Percentiles rank a stretch among this genome's conserved stretches.
Evolutionary conservation across 2,329 filamentous ascomycete species (phyloP).

Genomic region (Diaporthe ampelina): DNA sequence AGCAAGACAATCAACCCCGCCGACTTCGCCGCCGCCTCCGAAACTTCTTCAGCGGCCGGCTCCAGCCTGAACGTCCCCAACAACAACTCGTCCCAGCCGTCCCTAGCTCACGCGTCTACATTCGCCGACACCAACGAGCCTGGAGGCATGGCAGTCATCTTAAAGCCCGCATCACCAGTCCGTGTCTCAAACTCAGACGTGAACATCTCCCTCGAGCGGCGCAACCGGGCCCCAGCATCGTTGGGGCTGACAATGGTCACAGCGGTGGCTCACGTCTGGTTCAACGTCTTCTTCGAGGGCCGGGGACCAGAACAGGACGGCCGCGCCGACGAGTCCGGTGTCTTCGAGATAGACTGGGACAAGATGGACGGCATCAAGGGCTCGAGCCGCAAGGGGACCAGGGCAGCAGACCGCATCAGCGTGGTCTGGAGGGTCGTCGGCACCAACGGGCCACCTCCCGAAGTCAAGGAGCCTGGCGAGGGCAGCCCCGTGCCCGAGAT

Average conservation of each 20-base stretch:
- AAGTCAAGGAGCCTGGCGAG: constrained; percentile 75
- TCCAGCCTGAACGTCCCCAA: constrained; percentile 38
- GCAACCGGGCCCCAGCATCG: constrained; percentile 82
- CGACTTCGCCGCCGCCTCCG: constrained; percentile 35
- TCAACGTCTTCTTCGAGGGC: constrained; percentile 95
- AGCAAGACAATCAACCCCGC: constrained; percentile 50
- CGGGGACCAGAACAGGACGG: constrained; percentile 78
- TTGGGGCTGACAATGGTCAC: constrained; percentile 93
- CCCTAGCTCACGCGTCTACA: constrained; percentile 29
- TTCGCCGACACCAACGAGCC: constrained; percentile 60
- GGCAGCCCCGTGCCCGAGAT: constrained; percentile 80
- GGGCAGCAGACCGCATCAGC: constrained; percentile 84
- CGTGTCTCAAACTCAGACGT: constrained; percentile 85
- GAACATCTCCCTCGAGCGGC: constrained; percentile 89
- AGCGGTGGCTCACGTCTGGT: constrained; percentile 95
- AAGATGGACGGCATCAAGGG: constrained; percentile 96
- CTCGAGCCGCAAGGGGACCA: constrained; percentile 83
- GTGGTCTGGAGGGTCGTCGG: constrained; percentile 81
- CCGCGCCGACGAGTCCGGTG: constrained; percentile 74
- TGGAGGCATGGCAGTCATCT: constrained; percentile 81
- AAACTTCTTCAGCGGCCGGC: constrained; percentile 37
- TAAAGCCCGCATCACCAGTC: constrained; percentile 78
- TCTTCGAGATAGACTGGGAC: constrained; percentile 72
- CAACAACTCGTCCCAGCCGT: constrained; percentile 36
- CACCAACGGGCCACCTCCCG: constrained; percentile 46